Evolutionary conservation across 176 grass and related monocot genomes (phyloP), one percentile per base, ranked within the genome.

Genomic region (Phoenix roebelenii): DNA sequence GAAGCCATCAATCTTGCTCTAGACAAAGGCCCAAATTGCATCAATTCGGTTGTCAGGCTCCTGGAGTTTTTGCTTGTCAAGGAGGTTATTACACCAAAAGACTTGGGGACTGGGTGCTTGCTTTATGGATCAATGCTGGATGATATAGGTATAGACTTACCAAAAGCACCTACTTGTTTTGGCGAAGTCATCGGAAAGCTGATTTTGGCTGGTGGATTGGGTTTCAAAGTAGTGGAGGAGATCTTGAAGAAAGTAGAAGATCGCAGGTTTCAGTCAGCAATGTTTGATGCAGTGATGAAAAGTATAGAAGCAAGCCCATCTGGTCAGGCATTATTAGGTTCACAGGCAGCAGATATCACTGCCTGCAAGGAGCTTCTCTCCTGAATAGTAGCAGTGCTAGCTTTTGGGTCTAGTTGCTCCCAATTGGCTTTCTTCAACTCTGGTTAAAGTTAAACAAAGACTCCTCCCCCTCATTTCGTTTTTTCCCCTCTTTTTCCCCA

Each of bases 101-200:
- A 89, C 72, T 32, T 98, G 67, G 79, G 77, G 63, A 65, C 71
- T 1, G 93, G 93, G 49, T 98, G 76, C 67, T 61, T 89, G 59
- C 73, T 98, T 44, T 98, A 92, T 15, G 82, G 69, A 3, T 65
- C 93, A 3, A 65, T 85, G 55, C 73, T 98, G 64, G 87, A 98
- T 50, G 93, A 98, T 67, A 83, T 98, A 63, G 84, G 66, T 25
- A 98, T 98, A 67, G 93, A 98, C 67, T 81, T 98, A 57, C 93
- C 93, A 15, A 92, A 85, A 80, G 84, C 93, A 25, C 87, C 93
- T 30, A 22, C 68, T 10, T 75, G 83, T 49, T 98, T 98, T 69
- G 93, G 93, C 51, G 84, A 88, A 25, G 74, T 98, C 25, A 25
- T 85, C 63, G 93, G 72, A 56, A 74, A 54, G 53, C 61, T 98